Base-by-base conservation (phyloP, 164 flowering plant species). In the Dillenia turbinata region DNA sequence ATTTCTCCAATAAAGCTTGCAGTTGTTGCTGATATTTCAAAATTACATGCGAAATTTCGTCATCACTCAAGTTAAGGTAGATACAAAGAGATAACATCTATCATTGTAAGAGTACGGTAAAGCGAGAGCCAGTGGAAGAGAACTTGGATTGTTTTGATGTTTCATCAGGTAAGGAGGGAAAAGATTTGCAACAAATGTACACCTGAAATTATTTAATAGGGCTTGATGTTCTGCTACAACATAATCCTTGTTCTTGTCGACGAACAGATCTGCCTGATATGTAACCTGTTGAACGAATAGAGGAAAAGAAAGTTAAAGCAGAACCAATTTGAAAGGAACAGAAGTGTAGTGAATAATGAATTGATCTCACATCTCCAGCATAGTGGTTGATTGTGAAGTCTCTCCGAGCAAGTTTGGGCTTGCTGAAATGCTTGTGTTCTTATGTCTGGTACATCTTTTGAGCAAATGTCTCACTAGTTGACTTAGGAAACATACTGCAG, bases 401-500 rank as follows among this genome's bases (percentile, higher is more conserved):
- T 14, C 87, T 87, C 56, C 83, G 82, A 52, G 96, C 73, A 63
- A 88, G 83, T 67, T 89, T 89, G 60, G 96, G 96, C 70, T 87
- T 89, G 82, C 83, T 85, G 75, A 89, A 88, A 52, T 92, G 91
- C 69, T 87, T 89, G 72, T 88, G 82, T 45, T 50, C 69, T 73
- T 78, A 87, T 69, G 88, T 87, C 74, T 89, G 94, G 70, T 85
- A 89, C 86, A 89, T 74, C 80, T 89, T 87, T 51, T 87, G 89
- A 40, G 92, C 89, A 77, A 89, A 89, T 54, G 93, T 89, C 75
- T 85, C 96, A 70, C 87, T 94, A 44, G 91, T 89, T 57, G 96
- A 73, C 71, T 83, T 87, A n/a, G 96, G 96, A 70, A 89, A 89
- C 96, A 89, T 89, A 57, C 96, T 89, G 88, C 78, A 75, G 2